Evolutionary conservation across 2,329 filamentous ascomycete species (phyloP).

Genomic region (Geosmithia flava): DNA sequence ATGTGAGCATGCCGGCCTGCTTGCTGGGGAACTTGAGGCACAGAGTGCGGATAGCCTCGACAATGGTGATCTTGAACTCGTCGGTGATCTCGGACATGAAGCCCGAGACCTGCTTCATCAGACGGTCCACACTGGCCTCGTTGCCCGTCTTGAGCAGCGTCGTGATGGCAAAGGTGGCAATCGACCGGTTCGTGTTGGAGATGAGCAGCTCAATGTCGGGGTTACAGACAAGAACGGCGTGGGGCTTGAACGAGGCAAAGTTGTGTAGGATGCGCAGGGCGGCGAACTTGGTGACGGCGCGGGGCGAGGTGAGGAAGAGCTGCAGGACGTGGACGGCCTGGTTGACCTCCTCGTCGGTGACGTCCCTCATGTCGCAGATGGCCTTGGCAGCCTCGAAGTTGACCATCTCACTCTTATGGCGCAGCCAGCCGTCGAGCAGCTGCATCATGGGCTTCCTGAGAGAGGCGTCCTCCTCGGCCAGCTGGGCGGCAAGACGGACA

Average conservation of each 20-base stretch:
- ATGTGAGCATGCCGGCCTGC: slow-evolving; percentile 93
- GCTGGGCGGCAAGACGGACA: slow-evolving; percentile 81
- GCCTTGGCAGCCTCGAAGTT: slow-evolving; percentile 99
- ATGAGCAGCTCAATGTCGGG: slow-evolving; percentile 95
- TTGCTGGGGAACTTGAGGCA: slow-evolving; percentile 98
- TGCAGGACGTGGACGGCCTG: slow-evolving; percentile 93
- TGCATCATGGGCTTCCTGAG: slow-evolving; percentile 94
- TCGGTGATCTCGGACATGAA: slow-evolving; percentile 99
- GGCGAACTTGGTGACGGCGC: slow-evolving; percentile 93
- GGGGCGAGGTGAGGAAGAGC: slow-evolving; percentile 89
- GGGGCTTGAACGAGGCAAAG: slow-evolving; percentile 93
- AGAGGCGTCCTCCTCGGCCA: slow-evolving; percentile 84
- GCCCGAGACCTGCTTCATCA: slow-evolving; percentile 97
- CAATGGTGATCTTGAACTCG: slow-evolving; percentile 99
- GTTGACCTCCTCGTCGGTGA: slow-evolving; percentile 80
- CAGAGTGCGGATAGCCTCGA: slow-evolving; percentile 91
- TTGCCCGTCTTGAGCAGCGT: slow-evolving; percentile 97
- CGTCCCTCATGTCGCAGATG: slow-evolving; percentile 87
- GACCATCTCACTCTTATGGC: slow-evolving; percentile 99
- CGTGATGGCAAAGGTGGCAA: slow-evolving; percentile 96
- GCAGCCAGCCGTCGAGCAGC: slow-evolving; percentile 88
- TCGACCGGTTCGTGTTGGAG: slow-evolving; percentile 91
- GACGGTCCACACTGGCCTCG: slow-evolving; percentile 86
- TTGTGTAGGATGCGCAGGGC: slow-evolving; percentile 93
- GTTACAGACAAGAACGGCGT: slow-evolving; percentile 86